Base-by-base conservation (phyloP, 805 yeast species). In the Lipomyces lipofer region DNA sequence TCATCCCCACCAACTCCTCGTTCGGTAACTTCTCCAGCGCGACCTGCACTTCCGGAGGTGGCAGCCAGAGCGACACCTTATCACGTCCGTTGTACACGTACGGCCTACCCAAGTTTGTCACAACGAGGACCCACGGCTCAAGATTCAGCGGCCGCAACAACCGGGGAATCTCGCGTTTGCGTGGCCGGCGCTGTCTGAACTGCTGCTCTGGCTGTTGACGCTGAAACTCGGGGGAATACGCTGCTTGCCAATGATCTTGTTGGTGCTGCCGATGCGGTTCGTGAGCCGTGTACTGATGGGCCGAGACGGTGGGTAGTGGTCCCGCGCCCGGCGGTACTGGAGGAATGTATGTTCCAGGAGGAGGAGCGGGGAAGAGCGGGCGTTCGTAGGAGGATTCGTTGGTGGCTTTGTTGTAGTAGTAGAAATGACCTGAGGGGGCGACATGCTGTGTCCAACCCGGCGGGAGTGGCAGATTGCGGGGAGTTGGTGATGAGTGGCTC, bases 121-220 rank as follows among this genome's bases (percentile, higher is more conserved):
- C 67, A 1, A 78, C 70, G n/a, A 79, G 52, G 2, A 52, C 33
- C 83, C 82, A 80, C 3, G 66, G 69, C 19, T 70, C 65, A 1
- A 52, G 22, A 28, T 29, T 17, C 10, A 59, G 52, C 27, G 43
- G 50, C 19, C 49, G 52, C 19, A 24, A 15, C 43, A 58, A 48
- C 3, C 36, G 43, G 33, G 59, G 60, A 13, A 35, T 24, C 28
- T 51, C 58, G 38, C 51, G 43, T 33, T 54, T 54, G 12, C 54
- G 25, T 13, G 35, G 40, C 39, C 36, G 42, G 13, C 44, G 59
- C 4, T 22, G 44, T 4, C 40, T 19, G 17, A 21, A 43, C 28
- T 36, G 49, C n/a, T 35, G 40, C 3, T 21, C 27, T 21, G 22
- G 33, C n/a, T 33, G 36, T 13, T 21, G 27, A 24, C 24, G 39